A percentile compares a stretch with the other conserved stretches of the same genome.
Evolutionary conservation across 192 early-diverging fungal genomes (phyloP).

Genomic region (Rhizoclosmatium globosum): DNA sequence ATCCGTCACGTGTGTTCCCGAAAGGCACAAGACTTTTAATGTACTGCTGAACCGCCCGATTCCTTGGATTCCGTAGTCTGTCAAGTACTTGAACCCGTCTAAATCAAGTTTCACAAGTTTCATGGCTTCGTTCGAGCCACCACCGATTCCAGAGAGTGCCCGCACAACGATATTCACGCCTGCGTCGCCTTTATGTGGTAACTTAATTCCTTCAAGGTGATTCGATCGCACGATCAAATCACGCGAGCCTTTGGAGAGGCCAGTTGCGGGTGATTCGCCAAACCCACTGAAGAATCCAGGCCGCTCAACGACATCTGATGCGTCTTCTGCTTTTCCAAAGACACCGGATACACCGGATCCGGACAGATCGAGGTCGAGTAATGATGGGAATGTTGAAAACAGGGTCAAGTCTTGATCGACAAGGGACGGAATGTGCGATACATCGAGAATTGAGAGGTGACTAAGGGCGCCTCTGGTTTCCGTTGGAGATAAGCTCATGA

Average conservation of each 20-base stretch:
- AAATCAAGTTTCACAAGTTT: constrained; percentile 58
- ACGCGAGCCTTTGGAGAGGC: constrained; percentile 1
- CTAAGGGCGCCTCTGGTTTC: neutral
- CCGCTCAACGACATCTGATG: neutral
- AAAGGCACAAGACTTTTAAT: constrained; percentile 51
- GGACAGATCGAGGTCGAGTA: constrained; percentile 27
- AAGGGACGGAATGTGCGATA: neutral
- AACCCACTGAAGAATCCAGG: neutral
- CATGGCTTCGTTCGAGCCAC: constrained; percentile 19
- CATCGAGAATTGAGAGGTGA: constrained; percentile 7
- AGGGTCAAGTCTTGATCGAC: constrained; percentile 1
- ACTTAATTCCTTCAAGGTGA: constrained; percentile 45
- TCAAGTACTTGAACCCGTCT: constrained; percentile 49
- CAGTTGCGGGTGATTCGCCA: neutral
- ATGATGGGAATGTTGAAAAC: neutral
- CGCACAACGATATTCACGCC: constrained; percentile 52
- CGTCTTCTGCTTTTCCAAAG: neutral
- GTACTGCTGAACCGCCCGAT: constrained; percentile 39
- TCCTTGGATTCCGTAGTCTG: constrained; percentile 50
- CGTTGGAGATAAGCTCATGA: neutral
- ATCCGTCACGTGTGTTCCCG: constrained; percentile 61
- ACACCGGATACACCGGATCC: neutral
- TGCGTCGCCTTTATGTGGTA: constrained; percentile 59
- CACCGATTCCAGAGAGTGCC: constrained; percentile 40
- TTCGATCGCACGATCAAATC: constrained; percentile 38